Evolutionary conservation across 2,329 filamentous ascomycete genomes (phyloP).

Genomic region (Venturia pyrina): DNA sequence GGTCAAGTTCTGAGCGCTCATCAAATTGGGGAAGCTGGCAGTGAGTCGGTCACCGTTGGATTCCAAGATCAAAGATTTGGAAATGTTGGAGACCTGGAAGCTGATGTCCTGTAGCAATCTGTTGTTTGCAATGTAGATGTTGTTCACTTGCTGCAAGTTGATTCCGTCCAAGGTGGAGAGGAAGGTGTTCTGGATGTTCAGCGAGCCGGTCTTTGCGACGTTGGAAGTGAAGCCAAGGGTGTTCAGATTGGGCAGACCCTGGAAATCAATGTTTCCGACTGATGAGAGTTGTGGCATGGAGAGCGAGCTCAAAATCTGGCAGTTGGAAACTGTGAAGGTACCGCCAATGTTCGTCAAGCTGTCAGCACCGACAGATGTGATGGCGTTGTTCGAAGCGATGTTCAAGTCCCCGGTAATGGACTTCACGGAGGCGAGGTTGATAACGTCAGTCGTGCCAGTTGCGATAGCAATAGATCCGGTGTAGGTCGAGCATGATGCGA

Average conservation of each 20-base stretch:
- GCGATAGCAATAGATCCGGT: constrained; percentile 59
- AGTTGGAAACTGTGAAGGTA: constrained; percentile 57
- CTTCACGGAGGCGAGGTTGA: constrained; percentile 54
- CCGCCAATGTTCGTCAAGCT: constrained; percentile 57
- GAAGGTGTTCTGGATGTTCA: constrained; percentile 79
- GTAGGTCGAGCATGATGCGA: constrained; percentile 58
- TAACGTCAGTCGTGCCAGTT: constrained; percentile 42
- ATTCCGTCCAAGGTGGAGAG: constrained; percentile 69
- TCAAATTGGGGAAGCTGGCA: constrained; percentile 68
- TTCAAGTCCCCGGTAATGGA: constrained; percentile 48
- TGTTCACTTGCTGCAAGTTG: constrained; percentile 61
- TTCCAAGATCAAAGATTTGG: constrained; percentile 58
- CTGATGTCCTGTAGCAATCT: constrained; percentile 62
- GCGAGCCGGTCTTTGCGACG: constrained; percentile 56
- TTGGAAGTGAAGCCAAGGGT: constrained; percentile 49
- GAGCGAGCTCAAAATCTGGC: constrained; percentile 60
- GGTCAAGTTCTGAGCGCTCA: constrained; percentile 69
- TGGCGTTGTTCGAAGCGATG: constrained; percentile 43
- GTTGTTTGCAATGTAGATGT: constrained; percentile 87
- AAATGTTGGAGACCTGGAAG: constrained; percentile 70
- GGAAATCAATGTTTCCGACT: constrained; percentile 60
- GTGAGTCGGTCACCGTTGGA: constrained; percentile 68
- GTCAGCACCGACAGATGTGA: constrained; percentile 54
- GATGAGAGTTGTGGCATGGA: constrained; percentile 53
- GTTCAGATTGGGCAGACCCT: constrained; percentile 57